phyloP scores from a whole-genome alignment of 805 yeast genomes.

The Scheffersomyces lignosus region DNA sequence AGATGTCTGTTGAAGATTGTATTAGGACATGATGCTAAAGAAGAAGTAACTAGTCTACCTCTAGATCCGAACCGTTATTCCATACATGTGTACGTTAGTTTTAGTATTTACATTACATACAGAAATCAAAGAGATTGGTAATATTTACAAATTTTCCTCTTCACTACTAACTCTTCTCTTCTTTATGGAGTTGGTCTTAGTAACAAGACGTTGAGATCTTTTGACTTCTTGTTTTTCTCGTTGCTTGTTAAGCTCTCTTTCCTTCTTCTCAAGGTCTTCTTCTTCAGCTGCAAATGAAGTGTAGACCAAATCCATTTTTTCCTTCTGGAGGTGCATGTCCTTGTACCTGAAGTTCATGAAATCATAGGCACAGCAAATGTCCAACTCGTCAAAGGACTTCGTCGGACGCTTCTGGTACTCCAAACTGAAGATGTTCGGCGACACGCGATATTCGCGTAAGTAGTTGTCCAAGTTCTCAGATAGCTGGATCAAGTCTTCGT shows the following conservation, averaged over 20 bases:
- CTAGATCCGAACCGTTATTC: too few species aligned
- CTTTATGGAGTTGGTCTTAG: slow-evolving; percentile 15
- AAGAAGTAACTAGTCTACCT: too few species aligned
- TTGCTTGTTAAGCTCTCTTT: slow-evolving; percentile 24
- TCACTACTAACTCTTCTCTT: slow-evolving; percentile 18
- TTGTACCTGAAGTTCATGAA: slow-evolving; percentile 32
- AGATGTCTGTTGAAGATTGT: too few species aligned
- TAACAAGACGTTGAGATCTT: slow-evolving; percentile 27
- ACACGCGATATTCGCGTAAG: slow-evolving; percentile 20
- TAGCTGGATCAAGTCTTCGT: slow-evolving; percentile 20
- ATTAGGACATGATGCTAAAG: too few species aligned
- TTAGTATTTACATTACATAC: too few species aligned
- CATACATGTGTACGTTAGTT: too few species aligned
- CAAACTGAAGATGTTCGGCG: slow-evolving; percentile 25
- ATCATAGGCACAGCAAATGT: slow-evolving; percentile 42
- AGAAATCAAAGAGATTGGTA: too few species aligned
- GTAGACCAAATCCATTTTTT: slow-evolving; percentile 23
- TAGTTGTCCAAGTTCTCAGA: slow-evolving; percentile 27
- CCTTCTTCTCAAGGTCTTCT: slow-evolving; percentile 14
- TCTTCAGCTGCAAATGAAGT: slow-evolving; percentile 26
- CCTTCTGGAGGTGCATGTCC: slow-evolving; percentile 26
- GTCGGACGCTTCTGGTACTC: slow-evolving; percentile 6
- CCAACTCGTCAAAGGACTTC: slow-evolving; percentile 27
- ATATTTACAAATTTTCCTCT: too few species aligned
- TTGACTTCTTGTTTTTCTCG: slow-evolving; percentile 37